Conservation (phyloP, 805 yeast species). For the Sugiyamaella americana region DNA sequence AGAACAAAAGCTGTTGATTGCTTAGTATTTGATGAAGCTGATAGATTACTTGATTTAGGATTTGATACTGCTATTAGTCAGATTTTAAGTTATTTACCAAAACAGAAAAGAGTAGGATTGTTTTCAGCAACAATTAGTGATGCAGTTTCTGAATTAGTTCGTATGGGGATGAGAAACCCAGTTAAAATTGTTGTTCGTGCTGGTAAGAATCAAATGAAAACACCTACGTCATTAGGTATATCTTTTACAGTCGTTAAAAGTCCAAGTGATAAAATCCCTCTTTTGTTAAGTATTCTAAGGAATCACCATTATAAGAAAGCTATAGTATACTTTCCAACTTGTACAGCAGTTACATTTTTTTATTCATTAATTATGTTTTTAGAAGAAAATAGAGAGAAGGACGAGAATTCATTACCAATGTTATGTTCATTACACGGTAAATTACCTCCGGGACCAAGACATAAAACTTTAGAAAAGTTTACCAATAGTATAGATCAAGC, state of each 20-base stretch:
- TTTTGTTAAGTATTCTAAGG: conserved; percentile 47
- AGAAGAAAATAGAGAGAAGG: conserved; percentile 23
- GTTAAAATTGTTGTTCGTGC: conserved; percentile 72
- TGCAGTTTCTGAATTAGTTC: conserved; percentile 71
- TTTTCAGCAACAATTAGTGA: conserved; percentile 90
- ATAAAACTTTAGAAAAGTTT: conserved; percentile 63
- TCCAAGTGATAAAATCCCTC: conserved; percentile 57
- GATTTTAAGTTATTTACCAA: conserved; percentile 67
- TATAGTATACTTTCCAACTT: conserved; percentile 90
- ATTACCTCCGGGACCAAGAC: conserved; percentile 69
- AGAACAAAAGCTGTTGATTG: conserved; percentile 61
- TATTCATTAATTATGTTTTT: conserved; percentile 49
- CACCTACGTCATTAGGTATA: conserved; percentile 61
- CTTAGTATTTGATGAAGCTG: conserved; percentile 88
- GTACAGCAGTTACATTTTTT: conserved; percentile 74
- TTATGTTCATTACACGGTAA: conserved; percentile 87
- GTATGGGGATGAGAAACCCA: conserved; percentile 90
- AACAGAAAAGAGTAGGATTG: conserved; percentile 87
- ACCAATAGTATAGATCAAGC: conserved; percentile 42
- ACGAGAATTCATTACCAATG: conserved; percentile 30
- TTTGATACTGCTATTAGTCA: conserved; percentile 62
- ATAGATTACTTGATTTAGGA: conserved; percentile 75
- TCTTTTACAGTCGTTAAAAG: conserved; percentile 48
- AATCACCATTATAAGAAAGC: conserved; percentile 63
- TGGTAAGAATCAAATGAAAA: conserved; percentile 29